Evolutionary conservation across 768 basidiomycete species (phyloP), one percentile per base, ranked within the genome.

Genomic region (Cystobasidium tubakii): DNA sequence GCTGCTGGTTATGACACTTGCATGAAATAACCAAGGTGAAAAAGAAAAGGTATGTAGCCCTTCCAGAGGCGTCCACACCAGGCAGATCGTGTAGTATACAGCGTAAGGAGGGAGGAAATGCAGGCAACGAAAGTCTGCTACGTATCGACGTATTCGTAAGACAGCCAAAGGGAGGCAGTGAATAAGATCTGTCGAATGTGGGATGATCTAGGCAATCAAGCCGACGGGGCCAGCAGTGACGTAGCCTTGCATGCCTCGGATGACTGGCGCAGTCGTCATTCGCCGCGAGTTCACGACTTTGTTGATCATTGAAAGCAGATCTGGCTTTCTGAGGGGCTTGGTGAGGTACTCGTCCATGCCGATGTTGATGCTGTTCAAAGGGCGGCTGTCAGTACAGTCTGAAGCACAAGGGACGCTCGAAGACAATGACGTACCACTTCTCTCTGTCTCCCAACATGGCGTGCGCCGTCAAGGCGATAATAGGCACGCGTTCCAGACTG

Each of bases 391-490:
- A 50, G 15, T 15, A 46, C 1, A 50, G 15, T 15, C 33, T 9
- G 36, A 27, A 39, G 23, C 63, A 19, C 7, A 39, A 6, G 15
- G 7, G 7, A 15, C 15, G 39, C 15, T 39, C 39, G 39, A 25
- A 23, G 6, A 6, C 6, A 13, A 4, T n/a, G 19, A 65, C 78
- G 27, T 46, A 78, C 83, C 88, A 90, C 74, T 88, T 84, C 79
- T 90, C 89, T 57, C 88, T 84, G 77, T 89, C 89, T 77, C 92
- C 92, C 77, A 93, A 91, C 92, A 94, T 97, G 63, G 95, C 95
- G 82, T 99, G 95, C 1, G 95, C 95, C 0, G 96, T 98, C 46
- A 99, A 84, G 0, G 96, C 96, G 78, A 98, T 92, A 77, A 99
- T 98, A 0, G 96, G 95, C 6, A 88, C 91, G 1, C 88, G 85